Conservation (phyloP, 768 basidiomycete species). For the Mycena amicta region DNA sequence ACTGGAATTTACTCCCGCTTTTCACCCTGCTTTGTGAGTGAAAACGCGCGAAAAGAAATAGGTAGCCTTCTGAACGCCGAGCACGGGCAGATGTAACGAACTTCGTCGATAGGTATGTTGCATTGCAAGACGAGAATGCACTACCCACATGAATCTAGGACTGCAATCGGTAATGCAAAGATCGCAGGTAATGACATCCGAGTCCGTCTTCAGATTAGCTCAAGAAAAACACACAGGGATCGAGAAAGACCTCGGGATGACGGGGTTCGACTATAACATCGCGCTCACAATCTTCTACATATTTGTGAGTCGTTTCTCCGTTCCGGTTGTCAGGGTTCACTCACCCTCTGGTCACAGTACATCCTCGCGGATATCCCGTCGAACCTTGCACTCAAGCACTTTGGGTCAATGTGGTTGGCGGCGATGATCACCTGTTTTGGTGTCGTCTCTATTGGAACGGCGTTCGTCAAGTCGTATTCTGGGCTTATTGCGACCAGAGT, state of each 20-base stretch:
- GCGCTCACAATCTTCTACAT: slow-evolving; percentile 45
- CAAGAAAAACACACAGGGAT: too few relatives aligned
- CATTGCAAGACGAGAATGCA: too few relatives aligned
- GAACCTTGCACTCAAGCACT: slow-evolving; percentile 43
- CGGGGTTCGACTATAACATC: slow-evolving; percentile 44
- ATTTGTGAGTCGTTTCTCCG: slow-evolving; percentile 29
- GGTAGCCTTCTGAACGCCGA: too few relatives aligned
- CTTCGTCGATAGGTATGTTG: slow-evolving; percentile 43
- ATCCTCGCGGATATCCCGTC: slow-evolving; percentile 43
- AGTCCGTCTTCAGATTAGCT: too few relatives aligned
- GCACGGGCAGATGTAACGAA: slow-evolving; percentile 37
- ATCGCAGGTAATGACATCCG: too few relatives aligned
- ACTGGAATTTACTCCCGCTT: slow-evolving; percentile 37
- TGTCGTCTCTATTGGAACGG: slow-evolving; percentile 38
- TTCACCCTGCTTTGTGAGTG: too few relatives aligned
- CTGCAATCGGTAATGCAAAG: slow-evolving; percentile 36
- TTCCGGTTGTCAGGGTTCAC: background rate
- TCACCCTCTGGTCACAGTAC: slow-evolving; percentile 29
- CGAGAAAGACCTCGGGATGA: slow-evolving; percentile 44
- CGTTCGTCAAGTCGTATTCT: slow-evolving; percentile 39
- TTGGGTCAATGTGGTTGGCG: slow-evolving; percentile 43
- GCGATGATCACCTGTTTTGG: slow-evolving; percentile 42
- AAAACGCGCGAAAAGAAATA: too few relatives aligned
- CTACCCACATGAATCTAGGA: too few relatives aligned
- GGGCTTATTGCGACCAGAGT: slow-evolving; percentile 40